These are phyloP conservation scores for Trichophyton mentagrophytes DNA, from an alignment of 2,329 filamentous ascomycete species.

Conservation along the genomic window DNA sequence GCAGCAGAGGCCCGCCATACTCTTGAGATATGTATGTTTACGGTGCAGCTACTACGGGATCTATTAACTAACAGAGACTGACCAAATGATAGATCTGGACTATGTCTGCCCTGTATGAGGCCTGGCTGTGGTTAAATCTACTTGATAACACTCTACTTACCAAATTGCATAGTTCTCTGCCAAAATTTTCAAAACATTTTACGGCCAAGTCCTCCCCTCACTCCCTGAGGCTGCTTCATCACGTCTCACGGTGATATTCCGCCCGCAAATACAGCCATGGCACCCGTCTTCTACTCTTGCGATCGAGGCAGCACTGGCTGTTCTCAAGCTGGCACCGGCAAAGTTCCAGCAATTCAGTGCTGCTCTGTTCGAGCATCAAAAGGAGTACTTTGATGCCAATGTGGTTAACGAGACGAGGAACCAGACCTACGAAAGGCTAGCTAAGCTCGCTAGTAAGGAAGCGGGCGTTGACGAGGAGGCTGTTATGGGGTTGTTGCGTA, in stretches of 20 bases:
- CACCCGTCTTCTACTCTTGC: constrained; percentile 69
- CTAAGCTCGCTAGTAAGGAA: constrained; percentile 48
- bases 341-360: constrained; percentile 72
- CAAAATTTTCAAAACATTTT: constrained; percentile 67
- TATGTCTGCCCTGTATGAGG: constrained; percentile 62
- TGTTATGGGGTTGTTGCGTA: constrained; percentile 55
- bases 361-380: constrained; percentile 56
- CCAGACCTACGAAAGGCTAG: constrained; percentile 65
- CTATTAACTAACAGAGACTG: not conserved
- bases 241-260: constrained; percentile 64
- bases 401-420: constrained; percentile 79
- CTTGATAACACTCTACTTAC: constrained; percentile 1
- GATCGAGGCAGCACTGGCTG: constrained; percentile 66
- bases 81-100: constrained; percentile 51
- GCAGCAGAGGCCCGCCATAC: constrained; percentile 22
- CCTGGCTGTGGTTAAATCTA: not conserved
- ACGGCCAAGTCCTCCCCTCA: constrained; percentile 50
- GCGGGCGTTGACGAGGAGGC: constrained; percentile 59
- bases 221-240: constrained; percentile 48
- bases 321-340: constrained; percentile 54
- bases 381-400: constrained; percentile 69
- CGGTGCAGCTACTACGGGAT: not conserved
- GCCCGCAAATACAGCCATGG: constrained; percentile 90
- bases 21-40: constrained; percentile 28
- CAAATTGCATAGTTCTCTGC: constrained; percentile 41